phyloP scores from a whole-genome alignment of 2,329 filamentous ascomycete genomes.

The Samsoniella hepiali region DNA sequence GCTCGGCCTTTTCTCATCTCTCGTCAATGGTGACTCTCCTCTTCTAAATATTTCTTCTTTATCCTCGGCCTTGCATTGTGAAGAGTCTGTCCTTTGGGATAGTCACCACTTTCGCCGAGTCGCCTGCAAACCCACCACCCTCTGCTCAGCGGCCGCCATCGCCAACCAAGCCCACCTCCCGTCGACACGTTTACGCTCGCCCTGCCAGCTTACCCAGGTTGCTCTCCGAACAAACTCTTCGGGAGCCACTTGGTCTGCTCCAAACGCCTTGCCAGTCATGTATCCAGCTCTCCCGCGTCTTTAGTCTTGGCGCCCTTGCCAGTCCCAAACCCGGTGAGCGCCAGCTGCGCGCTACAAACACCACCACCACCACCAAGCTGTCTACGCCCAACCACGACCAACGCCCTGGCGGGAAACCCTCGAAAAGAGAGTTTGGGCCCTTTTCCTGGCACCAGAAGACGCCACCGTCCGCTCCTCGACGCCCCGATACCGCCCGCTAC shows the following conservation, averaged over 20 bases:
- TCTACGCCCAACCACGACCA: not conserved
- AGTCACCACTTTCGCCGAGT: not conserved
- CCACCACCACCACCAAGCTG: slow-evolving; percentile 10
- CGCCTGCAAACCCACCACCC: not conserved
- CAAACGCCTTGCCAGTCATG: slow-evolving; percentile 38
- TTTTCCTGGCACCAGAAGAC: not conserved
- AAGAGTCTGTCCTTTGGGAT: not conserved
- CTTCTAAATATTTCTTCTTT: not conserved
- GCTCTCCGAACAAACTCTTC: not conserved
- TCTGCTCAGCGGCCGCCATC: not conserved
- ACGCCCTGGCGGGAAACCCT: slow-evolving; percentile 6
- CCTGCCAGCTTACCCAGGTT: not conserved
- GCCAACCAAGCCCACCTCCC: not conserved
- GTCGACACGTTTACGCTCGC: not conserved
- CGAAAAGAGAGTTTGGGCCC: not conserved
- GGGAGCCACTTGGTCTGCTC: slow-evolving; percentile 12
- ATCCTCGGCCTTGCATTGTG: not conserved
- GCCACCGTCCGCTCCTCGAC: not conserved
- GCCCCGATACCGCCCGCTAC: not conserved
- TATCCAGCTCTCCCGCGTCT: slow-evolving; percentile 41
- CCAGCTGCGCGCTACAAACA: slow-evolving; percentile 17
- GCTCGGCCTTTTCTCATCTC: not conserved
- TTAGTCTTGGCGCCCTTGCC: slow-evolving; percentile 49
- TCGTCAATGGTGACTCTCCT: not conserved
- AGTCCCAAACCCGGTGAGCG: slow-evolving; percentile 23